phyloP scores from a whole-genome alignment of 345 rosid genomes.

The Pugionium cornutum region DNA sequence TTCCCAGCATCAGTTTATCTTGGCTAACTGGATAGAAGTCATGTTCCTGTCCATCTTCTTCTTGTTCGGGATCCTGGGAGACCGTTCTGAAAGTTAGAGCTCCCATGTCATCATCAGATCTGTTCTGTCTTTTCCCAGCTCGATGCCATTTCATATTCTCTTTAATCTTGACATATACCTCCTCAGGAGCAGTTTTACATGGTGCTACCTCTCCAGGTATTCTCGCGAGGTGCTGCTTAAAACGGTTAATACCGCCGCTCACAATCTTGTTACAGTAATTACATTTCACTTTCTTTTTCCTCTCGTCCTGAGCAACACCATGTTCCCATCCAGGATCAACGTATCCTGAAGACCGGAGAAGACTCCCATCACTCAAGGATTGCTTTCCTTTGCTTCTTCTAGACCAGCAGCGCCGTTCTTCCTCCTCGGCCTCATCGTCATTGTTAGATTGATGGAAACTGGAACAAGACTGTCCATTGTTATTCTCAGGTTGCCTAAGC shows the following conservation, averaged over 20 bases:
- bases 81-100: constrained; percentile 45
- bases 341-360: constrained; percentile 69
- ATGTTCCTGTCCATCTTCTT: constrained; percentile 46
- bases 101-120: constrained; percentile 51
- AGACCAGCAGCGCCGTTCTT: constrained; percentile 34
- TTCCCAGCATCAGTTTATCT: constrained; percentile 49
- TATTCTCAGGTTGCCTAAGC: constrained; percentile 51
- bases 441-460: constrained; percentile 44
- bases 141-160: constrained; percentile 87
- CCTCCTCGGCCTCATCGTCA: constrained; percentile 41
- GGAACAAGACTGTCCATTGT: constrained; percentile 45
- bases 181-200: constrained; percentile 73
- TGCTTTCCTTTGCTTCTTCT: constrained; percentile 59
- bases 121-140: constrained; percentile 60
- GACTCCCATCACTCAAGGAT: constrained; percentile 48
- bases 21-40: constrained; percentile 46
- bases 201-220: constrained; percentile 81
- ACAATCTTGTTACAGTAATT: constrained; percentile 69
- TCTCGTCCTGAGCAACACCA: constrained; percentile 76
- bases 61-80: constrained; percentile 62
- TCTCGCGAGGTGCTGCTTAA: constrained; percentile 80
- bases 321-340: constrained; percentile 90
- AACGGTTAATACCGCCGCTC: constrained; percentile 80
- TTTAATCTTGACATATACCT: constrained; percentile 66
- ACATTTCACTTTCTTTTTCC: constrained; percentile 75